phyloP scores from a whole-genome alignment of 805 yeast genomes.

The Scheffersomyces ergatensis region DNA sequence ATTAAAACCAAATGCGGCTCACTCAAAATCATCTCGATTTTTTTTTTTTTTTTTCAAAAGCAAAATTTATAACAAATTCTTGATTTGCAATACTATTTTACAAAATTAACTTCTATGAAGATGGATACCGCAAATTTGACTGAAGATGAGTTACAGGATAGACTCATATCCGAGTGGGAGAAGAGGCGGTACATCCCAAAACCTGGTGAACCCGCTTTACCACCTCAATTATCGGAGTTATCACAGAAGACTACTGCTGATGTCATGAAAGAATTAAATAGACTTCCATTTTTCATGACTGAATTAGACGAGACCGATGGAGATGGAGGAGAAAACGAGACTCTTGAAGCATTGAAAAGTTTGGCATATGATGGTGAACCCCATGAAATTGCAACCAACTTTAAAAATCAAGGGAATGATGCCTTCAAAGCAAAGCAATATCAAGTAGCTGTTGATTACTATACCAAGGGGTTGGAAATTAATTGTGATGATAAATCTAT shows the following conservation, averaged over 20 bases:
- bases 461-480: conserved; percentile 76
- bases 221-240: conserved; percentile 74
- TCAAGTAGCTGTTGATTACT: conserved; percentile 72
- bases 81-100: too few species aligned
- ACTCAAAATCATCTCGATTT: not conserved
- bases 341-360: conserved; percentile 85
- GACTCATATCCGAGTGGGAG: conserved; percentile 40
- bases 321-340: conserved; percentile 69
- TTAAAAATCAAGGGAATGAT: conserved; percentile 92
- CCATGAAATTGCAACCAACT: conserved; percentile 83
- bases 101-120: not conserved
- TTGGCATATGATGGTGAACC: conserved; percentile 96
- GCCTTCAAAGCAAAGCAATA: conserved; percentile 70
- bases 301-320: conserved; percentile 75
- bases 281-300: conserved; percentile 93
- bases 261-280: conserved; percentile 71
- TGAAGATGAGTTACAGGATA: conserved; percentile 9
- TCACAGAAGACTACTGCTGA: conserved; percentile 70
- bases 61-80: not conserved
- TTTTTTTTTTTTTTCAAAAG: not conserved
- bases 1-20: not conserved
- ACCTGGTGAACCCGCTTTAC: conserved; percentile 68
- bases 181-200: conserved; percentile 37
- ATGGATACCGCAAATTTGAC: not conserved
- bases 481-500: conserved; percentile 55